Evolutionary conservation across 441 rosid species (phyloP).

Genomic region (Erodium moschatum): DNA sequence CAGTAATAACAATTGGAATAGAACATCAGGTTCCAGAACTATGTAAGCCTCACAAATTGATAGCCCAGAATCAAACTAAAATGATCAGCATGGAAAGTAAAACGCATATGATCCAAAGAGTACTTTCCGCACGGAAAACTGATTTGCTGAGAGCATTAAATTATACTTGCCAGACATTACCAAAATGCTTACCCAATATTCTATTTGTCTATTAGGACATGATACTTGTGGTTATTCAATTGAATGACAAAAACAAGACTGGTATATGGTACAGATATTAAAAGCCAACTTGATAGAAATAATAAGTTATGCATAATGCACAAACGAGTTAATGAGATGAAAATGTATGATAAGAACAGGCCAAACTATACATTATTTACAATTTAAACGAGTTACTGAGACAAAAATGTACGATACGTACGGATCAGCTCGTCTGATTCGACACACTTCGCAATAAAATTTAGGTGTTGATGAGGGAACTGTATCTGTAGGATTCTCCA

Average conservation of each 20-base stretch:
- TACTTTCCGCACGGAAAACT: neutral
- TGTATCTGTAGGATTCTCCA: constrained; percentile 21
- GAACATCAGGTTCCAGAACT: neutral
- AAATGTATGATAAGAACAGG: neutral
- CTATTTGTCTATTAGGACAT: neutral
- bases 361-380: neutral
- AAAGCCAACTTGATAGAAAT: neutral
- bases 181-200: constrained; percentile 1
- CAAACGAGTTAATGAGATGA: neutral
- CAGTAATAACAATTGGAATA: neutral
- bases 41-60: neutral
- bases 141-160: constrained; percentile 1
- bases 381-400: constrained; percentile 3
- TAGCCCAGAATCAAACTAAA: neutral
- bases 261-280: neutral
- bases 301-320: neutral
- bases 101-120: neutral
- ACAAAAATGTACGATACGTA: constrained; percentile 15
- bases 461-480: constrained; percentile 15
- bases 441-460: constrained; percentile 24
- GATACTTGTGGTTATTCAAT: neutral
- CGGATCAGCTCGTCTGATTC: constrained; percentile 27
- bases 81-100: neutral
- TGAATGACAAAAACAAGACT: neutral
- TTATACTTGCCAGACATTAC: neutral